Evolutionary conservation across 2,329 filamentous ascomycete species (phyloP).

Genomic region (Conoideocrella luteorostrata): DNA sequence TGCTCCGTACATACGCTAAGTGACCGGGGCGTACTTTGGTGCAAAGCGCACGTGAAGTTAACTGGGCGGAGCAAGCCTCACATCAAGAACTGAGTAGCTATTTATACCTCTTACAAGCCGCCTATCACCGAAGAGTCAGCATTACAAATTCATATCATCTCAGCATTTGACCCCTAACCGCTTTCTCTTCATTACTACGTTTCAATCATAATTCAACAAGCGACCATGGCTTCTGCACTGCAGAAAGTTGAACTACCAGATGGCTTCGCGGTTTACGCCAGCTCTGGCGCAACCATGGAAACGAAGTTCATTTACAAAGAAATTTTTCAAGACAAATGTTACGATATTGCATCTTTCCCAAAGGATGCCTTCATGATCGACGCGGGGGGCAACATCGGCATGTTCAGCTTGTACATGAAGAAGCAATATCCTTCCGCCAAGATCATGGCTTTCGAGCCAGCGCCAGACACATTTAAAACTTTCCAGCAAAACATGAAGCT

Average conservation of each 20-base stretch:
- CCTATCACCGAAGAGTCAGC: too few relatives aligned
- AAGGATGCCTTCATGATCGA: slow-evolving; percentile 15
- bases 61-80: too few relatives aligned
- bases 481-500: slow-evolving; percentile 15
- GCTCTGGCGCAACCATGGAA: slow-evolving; percentile 7
- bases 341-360: slow-evolving; percentile 12
- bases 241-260: neutral
- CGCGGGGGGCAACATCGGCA: slow-evolving; percentile 20
- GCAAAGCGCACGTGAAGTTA: too few relatives aligned
- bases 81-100: too few relatives aligned
- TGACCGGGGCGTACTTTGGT: too few relatives aligned
- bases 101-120: too few relatives aligned
- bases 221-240: neutral
- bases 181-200: too few relatives aligned
- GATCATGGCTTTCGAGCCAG: slow-evolving; percentile 21
- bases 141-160: too few relatives aligned
- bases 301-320: slow-evolving; percentile 17
- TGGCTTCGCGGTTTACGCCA: slow-evolving; percentile 8
- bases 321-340: slow-evolving; percentile 17
- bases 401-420: slow-evolving; percentile 21
- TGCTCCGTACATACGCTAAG: too few relatives aligned
- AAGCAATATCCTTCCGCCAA: slow-evolving; percentile 15
- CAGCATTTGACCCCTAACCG: too few relatives aligned
- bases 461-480: slow-evolving; percentile 12
- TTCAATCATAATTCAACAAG: too few relatives aligned